Conservation (phyloP, 2,329 filamentous ascomycete genomes). For the Cladosporium sp. region DNA sequence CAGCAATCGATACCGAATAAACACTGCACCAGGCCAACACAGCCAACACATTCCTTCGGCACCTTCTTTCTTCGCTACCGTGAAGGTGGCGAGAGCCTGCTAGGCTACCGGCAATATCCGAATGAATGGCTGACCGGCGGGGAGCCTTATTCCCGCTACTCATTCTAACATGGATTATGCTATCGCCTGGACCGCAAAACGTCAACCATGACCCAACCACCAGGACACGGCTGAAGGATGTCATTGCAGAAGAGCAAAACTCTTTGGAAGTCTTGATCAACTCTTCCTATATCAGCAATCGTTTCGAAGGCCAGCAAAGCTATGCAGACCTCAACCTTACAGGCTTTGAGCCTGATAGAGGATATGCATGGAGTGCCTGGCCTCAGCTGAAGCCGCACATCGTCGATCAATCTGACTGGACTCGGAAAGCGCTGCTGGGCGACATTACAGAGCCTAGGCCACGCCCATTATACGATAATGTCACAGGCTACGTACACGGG, state of each 20-base stretch:
- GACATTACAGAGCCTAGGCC: constrained; percentile 35
- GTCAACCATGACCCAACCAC: constrained; percentile 24
- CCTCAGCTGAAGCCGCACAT: constrained; percentile 61
- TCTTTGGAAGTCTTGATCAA: constrained; percentile 47
- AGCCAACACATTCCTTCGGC: no score
- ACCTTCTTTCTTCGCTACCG: background rate
- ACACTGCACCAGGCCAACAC: no score
- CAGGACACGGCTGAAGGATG: constrained; percentile 43
- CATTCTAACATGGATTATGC: constrained; percentile 50
- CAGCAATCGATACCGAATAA: background rate
- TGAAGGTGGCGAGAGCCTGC: background rate
- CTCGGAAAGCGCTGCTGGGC: constrained; percentile 27
- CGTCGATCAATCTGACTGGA: constrained; percentile 47
- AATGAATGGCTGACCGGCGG: constrained; percentile 39
- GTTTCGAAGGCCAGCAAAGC: constrained; percentile 3
- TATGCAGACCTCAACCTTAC: constrained; percentile 53
- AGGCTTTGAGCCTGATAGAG: constrained; percentile 69
- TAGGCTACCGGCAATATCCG: background rate
- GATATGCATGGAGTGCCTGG: constrained; percentile 73
- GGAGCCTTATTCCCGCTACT: constrained; percentile 44
- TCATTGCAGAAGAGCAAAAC: constrained; percentile 47
- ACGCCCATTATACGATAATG: constrained; percentile 68
- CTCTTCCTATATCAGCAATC: constrained; percentile 42
- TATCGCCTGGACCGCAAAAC: constrained; percentile 35
- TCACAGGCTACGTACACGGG: constrained; percentile 72